Evolutionary conservation across 768 basidiomycete species (phyloP).

Genomic region (Hygrocybe coccinea): DNA sequence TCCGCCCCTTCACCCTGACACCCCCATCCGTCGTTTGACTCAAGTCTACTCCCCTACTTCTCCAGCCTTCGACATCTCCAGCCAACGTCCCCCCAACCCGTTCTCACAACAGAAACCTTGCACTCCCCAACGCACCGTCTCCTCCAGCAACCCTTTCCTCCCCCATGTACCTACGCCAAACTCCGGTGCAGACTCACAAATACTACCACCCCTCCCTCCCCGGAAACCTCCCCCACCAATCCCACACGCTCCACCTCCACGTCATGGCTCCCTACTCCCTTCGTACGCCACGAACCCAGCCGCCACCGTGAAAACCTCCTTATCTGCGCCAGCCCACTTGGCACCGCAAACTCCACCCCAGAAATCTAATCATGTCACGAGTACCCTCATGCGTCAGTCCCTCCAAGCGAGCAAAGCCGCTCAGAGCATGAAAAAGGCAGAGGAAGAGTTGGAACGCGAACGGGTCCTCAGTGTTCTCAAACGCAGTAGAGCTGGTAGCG

Average conservation of each 20-base stretch:
- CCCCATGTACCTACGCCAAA: conserved; percentile 13
- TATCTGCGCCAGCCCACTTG: conserved; percentile 10
- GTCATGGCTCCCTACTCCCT: conserved; percentile 32
- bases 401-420: conserved; percentile 70
- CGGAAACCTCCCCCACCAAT: conserved; percentile 39
- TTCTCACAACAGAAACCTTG: conserved; percentile 8
- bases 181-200: conserved; percentile 6
- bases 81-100: conserved; percentile 6
- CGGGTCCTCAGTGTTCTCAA: conserved; percentile 68
- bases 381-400: conserved; percentile 66
- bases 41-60: conserved; percentile 4
- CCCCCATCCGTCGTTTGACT: neutral
- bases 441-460: conserved; percentile 64
- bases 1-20: conserved; percentile 4
- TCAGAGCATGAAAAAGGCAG: conserved; percentile 63
- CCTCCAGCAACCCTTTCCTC: conserved; percentile 17
- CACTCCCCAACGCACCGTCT: conserved; percentile 1
- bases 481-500: conserved; percentile 39
- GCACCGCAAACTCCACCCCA: conserved; percentile 10
- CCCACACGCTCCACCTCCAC: conserved; percentile 33
- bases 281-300: conserved; percentile 12
- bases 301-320: conserved; percentile 12
- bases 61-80: neutral
- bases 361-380: conserved; percentile 45
- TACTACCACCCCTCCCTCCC: conserved; percentile 48